Conservation (phyloP, 2,329 filamentous ascomycete genomes). For the Helminthosporium solani region DNA sequence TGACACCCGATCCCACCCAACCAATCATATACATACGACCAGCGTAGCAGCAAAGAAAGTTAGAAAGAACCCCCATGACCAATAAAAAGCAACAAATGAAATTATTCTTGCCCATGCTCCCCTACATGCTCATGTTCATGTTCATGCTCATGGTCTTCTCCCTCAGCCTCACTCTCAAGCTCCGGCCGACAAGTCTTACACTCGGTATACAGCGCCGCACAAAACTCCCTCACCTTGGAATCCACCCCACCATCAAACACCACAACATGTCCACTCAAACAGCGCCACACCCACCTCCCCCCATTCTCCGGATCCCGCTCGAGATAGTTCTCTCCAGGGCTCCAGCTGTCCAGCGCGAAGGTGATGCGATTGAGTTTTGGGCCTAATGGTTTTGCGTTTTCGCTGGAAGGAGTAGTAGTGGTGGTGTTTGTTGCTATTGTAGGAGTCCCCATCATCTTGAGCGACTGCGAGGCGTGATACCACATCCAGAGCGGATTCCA, state of each 20-base stretch:
- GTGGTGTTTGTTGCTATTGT: too few species aligned
- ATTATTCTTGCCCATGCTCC: too few species aligned
- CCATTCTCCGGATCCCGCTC: conserved; percentile 19
- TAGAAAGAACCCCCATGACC: too few species aligned
- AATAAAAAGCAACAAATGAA: neutral
- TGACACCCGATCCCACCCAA: too few species aligned
- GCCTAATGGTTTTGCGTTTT: conserved; percentile 10
- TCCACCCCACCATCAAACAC: conserved; percentile 5
- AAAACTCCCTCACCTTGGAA: conserved; percentile 15
- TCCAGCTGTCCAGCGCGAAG: conserved; percentile 39
- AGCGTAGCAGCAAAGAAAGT: too few species aligned
- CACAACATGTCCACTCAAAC: conserved; percentile 18
- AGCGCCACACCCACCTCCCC: conserved; percentile 38
- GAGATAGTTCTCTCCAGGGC: conserved; percentile 38
- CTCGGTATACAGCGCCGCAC: conserved; percentile 13
- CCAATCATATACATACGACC: too few species aligned
- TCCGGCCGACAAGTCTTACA: conserved; percentile 13
- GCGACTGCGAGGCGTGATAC: conserved; percentile 38
- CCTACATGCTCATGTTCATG: too few species aligned
- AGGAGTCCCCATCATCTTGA: conserved; percentile 33
- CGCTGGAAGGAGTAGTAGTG: too few species aligned
- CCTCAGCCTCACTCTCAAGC: conserved; percentile 7
- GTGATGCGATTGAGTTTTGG: conserved; percentile 32
- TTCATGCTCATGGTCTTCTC: neutral
- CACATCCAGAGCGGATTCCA: conserved; percentile 46